These are phyloP conservation scores for Alternaria consortialis DNA, from an alignment of 2,329 filamentous ascomycete species.

Conservation along the genomic window DNA sequence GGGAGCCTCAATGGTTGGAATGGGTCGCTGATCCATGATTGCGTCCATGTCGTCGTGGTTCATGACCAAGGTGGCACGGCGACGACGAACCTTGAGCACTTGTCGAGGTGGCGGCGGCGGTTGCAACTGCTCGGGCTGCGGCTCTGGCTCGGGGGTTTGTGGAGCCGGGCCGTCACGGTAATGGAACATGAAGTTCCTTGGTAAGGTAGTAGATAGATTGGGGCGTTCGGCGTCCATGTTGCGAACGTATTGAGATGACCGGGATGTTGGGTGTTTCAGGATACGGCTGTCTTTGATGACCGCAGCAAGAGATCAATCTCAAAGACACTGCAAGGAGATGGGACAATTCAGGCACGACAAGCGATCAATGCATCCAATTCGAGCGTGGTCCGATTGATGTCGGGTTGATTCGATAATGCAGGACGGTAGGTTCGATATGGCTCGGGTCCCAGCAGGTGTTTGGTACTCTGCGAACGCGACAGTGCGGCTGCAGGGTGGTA, in stretches of 20 bases:
- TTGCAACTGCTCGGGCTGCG: conserved; percentile 44
- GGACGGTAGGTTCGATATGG: conserved; percentile 31
- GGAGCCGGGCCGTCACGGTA: conserved; percentile 57
- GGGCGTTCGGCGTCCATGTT: conserved; percentile 55
- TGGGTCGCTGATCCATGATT: conserved; percentile 44
- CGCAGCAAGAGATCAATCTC: conserved; percentile 25
- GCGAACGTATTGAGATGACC: conserved; percentile 6
- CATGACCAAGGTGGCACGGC: conserved; percentile 49
- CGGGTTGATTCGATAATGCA: conserved; percentile 34
- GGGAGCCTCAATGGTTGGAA: conserved; percentile 62
- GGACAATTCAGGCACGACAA: conserved; percentile 21
- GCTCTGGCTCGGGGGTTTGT: conserved; percentile 57
- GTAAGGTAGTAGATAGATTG: conserved; percentile 60
- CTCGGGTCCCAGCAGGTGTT: conserved; percentile 42
- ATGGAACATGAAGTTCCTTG: conserved; percentile 61
- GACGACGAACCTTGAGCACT: conserved; percentile 59
- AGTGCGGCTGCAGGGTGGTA: conserved; percentile 44
- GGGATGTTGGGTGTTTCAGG: conserved; percentile 13
- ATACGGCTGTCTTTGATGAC: conserved; percentile 19
- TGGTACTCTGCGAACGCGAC: conserved; percentile 48
- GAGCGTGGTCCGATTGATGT: conserved; percentile 24
- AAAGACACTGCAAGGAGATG: conserved; percentile 39
- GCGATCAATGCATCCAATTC: conserved; percentile 23
- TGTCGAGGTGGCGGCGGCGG: conserved; percentile 58
- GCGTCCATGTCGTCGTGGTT: conserved; percentile 37